Conservation (phyloP, 2,329 filamentous ascomycete genomes). For the Penicillium frequentans region DNA sequence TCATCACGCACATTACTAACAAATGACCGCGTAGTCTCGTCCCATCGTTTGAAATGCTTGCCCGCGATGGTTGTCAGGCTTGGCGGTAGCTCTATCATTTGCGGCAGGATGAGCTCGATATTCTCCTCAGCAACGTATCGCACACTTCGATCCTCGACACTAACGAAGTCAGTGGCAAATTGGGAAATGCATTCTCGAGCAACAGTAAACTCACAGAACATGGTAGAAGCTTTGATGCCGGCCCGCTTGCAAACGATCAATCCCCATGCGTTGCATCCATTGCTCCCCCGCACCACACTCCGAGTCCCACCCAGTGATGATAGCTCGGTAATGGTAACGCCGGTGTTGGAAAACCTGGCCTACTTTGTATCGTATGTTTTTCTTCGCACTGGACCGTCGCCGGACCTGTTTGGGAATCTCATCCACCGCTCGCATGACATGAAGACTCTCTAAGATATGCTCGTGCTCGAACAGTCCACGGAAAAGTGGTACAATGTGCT, state of each 20-base stretch:
- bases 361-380: conserved; percentile 64
- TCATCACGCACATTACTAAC: conserved; percentile 80
- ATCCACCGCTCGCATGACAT: conserved; percentile 58
- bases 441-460: conserved; percentile 55
- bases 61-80: conserved; percentile 69
- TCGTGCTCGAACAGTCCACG: conserved; percentile 52
- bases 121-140: conserved; percentile 82
- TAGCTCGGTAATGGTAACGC: conserved; percentile 74
- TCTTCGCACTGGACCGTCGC: conserved; percentile 33
- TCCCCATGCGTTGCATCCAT: conserved; percentile 64
- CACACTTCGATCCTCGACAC: conserved; percentile 66
- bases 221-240: conserved; percentile 77
- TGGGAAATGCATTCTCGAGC: background rate
- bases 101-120: conserved; percentile 61
- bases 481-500: conserved; percentile 66
- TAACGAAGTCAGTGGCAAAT: conserved; percentile 32
- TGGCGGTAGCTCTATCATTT: conserved; percentile 52
- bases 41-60: conserved; percentile 85
- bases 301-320: conserved; percentile 84
- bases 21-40: conserved; percentile 65
- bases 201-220: conserved; percentile 67
- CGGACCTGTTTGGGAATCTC: conserved; percentile 53
- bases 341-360: conserved; percentile 84
- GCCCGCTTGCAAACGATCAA: conserved; percentile 61
- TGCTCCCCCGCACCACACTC: conserved; percentile 59